Percentiles rank a stretch among this genome's conserved stretches.
Evolutionary conservation across 805 yeast genomes (phyloP).

Genomic region (Ogataea degrootiae): DNA sequence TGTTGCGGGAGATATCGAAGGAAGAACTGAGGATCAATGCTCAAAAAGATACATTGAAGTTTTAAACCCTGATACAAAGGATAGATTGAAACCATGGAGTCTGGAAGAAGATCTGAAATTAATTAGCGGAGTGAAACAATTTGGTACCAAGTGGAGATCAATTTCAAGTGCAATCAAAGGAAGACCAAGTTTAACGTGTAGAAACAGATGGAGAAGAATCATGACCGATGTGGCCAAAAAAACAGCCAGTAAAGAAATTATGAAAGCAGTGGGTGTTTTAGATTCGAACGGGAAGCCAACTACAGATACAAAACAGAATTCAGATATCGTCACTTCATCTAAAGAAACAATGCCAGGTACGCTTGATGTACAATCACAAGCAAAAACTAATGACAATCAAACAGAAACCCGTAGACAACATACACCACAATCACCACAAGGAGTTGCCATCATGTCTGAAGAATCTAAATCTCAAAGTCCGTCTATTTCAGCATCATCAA

Average conservation of each 20-base stretch:
- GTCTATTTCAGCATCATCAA: background rate
- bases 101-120: slow-evolving; percentile 68
- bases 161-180: slow-evolving; percentile 68
- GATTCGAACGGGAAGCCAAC: slow-evolving; percentile 4
- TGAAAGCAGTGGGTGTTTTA: slow-evolving; percentile 49
- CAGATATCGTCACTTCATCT: background rate
- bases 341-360: too few relatives aligned
- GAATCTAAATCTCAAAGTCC: too few relatives aligned
- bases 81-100: slow-evolving; percentile 76
- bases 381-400: background rate
- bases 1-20: slow-evolving; percentile 69
- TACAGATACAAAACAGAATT: background rate
- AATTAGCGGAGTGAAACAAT: slow-evolving; percentile 58
- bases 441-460: too few relatives aligned
- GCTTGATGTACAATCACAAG: background rate
- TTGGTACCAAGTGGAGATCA: slow-evolving; percentile 88
- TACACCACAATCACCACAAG: too few relatives aligned
- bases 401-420: background rate
- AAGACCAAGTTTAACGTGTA: slow-evolving; percentile 82
- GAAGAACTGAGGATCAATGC: slow-evolving; percentile 93
- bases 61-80: slow-evolving; percentile 73
- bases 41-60: slow-evolving; percentile 88
- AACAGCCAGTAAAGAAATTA: slow-evolving; percentile 51
- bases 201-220: slow-evolving; percentile 89
- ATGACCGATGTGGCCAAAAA: slow-evolving; percentile 71